Evolutionary conservation across 805 yeast species (phyloP).

Genomic region (Sungouiozyma intestinalis): DNA sequence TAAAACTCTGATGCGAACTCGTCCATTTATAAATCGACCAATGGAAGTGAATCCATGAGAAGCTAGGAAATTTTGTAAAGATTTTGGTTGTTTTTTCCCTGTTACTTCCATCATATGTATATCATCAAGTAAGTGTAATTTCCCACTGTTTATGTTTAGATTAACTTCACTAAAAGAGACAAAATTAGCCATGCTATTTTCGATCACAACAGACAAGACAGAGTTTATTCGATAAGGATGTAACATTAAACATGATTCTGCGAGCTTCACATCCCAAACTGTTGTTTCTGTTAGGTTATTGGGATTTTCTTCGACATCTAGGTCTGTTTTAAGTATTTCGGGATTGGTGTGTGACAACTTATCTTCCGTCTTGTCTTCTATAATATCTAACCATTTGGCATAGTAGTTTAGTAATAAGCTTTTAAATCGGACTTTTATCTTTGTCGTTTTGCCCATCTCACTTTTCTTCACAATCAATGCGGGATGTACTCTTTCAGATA

Average conservation of each 20-base stretch:
- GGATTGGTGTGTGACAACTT: no score
- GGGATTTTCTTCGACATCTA: no score
- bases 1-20: not conserved
- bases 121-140: constrained; percentile 59
- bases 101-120: constrained; percentile 3
- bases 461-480: constrained; percentile 32
- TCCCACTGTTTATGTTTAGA: constrained; percentile 39
- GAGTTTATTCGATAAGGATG: constrained; percentile 58
- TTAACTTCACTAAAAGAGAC: constrained; percentile 25
- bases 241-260: constrained; percentile 51
- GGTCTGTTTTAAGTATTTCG: no score
- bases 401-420: constrained; percentile 46
- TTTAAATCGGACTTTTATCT: constrained; percentile 35
- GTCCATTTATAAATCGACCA: constrained; percentile 12
- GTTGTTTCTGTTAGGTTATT: constrained; percentile 1
- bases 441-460: constrained; percentile 19
- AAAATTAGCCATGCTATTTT: constrained; percentile 33
- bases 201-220: constrained; percentile 40
- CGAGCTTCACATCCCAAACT: constrained; percentile 19
- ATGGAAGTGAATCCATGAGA: constrained; percentile 21
- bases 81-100: not conserved
- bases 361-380: constrained; percentile 4
- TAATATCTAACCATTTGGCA: constrained; percentile 42
- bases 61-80: constrained; percentile 13
- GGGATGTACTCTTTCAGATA: constrained; percentile 31